Percentiles rank a stretch among this genome's conserved stretches.
These are phyloP conservation scores for sunflower (Helianthus annuus) DNA, from an alignment of 129 eudicot genomes.

Conservation along the genomic window DNA sequence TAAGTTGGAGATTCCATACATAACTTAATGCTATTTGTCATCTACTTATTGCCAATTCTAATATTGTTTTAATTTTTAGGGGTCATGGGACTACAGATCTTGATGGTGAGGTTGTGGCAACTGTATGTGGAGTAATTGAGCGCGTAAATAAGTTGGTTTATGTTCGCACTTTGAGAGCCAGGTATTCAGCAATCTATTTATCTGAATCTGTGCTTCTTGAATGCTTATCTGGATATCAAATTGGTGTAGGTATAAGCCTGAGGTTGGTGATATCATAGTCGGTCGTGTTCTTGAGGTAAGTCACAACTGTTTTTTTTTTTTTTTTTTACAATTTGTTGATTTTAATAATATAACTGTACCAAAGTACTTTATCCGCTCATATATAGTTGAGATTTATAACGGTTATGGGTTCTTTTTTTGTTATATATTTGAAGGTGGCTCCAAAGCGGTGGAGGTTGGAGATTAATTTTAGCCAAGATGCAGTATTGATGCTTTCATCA, in stretches of 20 bases:
- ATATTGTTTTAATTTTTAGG: slow-evolving; percentile 32
- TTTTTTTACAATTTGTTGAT: background rate
- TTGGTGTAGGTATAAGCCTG: slow-evolving; percentile 83
- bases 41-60: background rate
- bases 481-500: slow-evolving; percentile 94
- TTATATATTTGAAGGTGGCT: slow-evolving; percentile 63
- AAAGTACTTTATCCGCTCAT: background rate
- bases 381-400: background rate
- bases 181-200: slow-evolving; percentile 36
- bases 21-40: background rate
- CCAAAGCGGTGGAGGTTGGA: slow-evolving; percentile 95
- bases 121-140: slow-evolving; percentile 90
- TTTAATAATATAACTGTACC: background rate
- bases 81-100: slow-evolving; percentile 89
- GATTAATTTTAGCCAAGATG: slow-evolving; percentile 91
- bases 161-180: slow-evolving; percentile 81
- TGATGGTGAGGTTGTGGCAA: slow-evolving; percentile 81
- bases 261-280: slow-evolving; percentile 87
- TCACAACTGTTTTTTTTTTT: background rate
- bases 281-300: slow-evolving; percentile 90
- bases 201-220: background rate
- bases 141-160: slow-evolving; percentile 83
- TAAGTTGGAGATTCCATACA: background rate
- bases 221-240: slow-evolving; percentile 17
- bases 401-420: background rate